Base-by-base conservation (phyloP, 176 grass and related monocot species). In the Puccinellia tenuiflora region DNA sequence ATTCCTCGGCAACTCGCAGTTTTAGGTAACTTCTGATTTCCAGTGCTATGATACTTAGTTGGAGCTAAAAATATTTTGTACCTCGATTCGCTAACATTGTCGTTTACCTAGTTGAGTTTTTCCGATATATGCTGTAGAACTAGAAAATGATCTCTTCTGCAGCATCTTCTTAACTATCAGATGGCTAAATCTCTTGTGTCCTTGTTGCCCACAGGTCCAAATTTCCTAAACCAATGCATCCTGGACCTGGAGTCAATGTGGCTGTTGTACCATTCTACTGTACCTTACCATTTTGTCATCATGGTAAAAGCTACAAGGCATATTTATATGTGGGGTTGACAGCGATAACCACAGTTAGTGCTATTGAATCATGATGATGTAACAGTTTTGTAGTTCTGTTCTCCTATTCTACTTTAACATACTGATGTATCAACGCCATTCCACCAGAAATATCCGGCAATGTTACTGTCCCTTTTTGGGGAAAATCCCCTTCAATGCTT, bases 1-100 rank as follows among this genome's bases (percentile, higher is more conserved):
- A 80, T 99, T 96, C 37, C 85, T 99, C 71, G 94, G 96, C 75
- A 87, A 99, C 87, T 96, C 91, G 1, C 96, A 93, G 38, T 96
- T 99, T 75, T 99, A n/a, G n/a, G n/a, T n/a, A n/a, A n/a, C n/a
- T n/a, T n/a, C n/a, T n/a, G n/a, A n/a, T n/a, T n/a, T n/a, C n/a
- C n/a, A n/a, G n/a, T n/a, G n/a, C n/a, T n/a, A n/a, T n/a, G n/a
- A n/a, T n/a, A n/a, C n/a, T n/a, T n/a, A n/a, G n/a, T n/a, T n/a
- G n/a, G n/a, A n/a, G n/a, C n/a, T n/a, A n/a, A n/a, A n/a, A n/a
- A n/a, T n/a, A n/a, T n/a, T n/a, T n/a, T n/a, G n/a, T n/a, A n/a
- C n/a, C n/a, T n/a, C n/a, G n/a, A n/a, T n/a, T 37, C 6, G 39
- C 15, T 4, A 26, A 14, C 24, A 25, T 26, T 56, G 4, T 3